These are phyloP conservation scores for Gyrodon lividus DNA, from an alignment of 768 basidiomycete genomes.

Conservation along the genomic window DNA sequence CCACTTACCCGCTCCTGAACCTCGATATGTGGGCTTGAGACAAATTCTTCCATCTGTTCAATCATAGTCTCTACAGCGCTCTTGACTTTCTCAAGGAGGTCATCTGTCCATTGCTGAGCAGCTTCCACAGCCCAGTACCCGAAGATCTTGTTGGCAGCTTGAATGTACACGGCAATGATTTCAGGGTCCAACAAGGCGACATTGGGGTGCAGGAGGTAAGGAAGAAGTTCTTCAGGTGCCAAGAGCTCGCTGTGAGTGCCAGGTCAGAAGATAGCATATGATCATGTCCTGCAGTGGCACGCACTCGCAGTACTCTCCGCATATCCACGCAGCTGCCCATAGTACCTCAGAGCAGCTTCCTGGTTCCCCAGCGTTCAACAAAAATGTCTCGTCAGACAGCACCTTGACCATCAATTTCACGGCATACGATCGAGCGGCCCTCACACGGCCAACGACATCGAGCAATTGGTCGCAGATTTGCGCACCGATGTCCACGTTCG, in stretches of 20 bases:
- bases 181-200: constrained; percentile 58
- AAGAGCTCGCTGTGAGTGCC: constrained; percentile 59
- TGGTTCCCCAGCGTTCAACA: constrained; percentile 63
- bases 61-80: constrained; percentile 61
- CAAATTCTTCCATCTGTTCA: constrained; percentile 56
- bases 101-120: constrained; percentile 75
- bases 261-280: constrained; percentile 1
- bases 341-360: constrained; percentile 82
- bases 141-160: constrained; percentile 83
- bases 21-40: constrained; percentile 69
- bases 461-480: constrained; percentile 83
- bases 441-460: constrained; percentile 83
- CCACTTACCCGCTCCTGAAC: constrained; percentile 84
- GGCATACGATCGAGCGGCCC: constrained; percentile 70
- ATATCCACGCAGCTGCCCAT: constrained; percentile 96
- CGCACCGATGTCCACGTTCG: constrained; percentile 72
- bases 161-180: constrained; percentile 76
- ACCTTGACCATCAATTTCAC: constrained; percentile 83
- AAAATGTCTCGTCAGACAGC: constrained; percentile 72
- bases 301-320: constrained; percentile 90
- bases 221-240: constrained; percentile 72
- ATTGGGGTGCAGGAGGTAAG: constrained; percentile 63
- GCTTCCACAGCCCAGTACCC: constrained; percentile 79
- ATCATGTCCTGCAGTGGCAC: constrained; percentile 23
- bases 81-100: constrained; percentile 64